Percentiles rank a stretch among this genome's conserved stretches.
Conservation (phyloP, 495 filamentous ascomycete species). For the Tuber calosporum region DNA sequence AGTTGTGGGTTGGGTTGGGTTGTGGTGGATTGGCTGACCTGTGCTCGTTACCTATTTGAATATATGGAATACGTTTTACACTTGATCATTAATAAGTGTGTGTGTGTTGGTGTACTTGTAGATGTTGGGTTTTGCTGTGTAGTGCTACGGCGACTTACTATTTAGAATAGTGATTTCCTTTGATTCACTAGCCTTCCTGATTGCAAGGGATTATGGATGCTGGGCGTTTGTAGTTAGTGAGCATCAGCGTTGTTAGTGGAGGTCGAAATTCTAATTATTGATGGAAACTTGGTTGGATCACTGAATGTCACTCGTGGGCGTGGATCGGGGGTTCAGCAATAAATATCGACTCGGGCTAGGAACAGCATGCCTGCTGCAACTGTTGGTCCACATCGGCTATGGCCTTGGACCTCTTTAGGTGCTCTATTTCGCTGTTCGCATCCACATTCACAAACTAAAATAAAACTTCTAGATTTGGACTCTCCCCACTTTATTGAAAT, state of each 20-base stretch:
- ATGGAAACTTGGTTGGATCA: background rate
- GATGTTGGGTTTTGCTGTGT: background rate
- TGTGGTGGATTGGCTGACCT: background rate
- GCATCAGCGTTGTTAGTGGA: background rate
- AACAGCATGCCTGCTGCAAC: background rate
- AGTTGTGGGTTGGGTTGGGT: background rate
- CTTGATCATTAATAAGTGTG: background rate
- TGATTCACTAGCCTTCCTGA: background rate
- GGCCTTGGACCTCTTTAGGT: background rate
- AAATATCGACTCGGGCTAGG: background rate
- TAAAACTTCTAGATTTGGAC: background rate
- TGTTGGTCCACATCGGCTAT: background rate
- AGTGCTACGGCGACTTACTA: background rate
- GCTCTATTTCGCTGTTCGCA: background rate
- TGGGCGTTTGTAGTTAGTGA: background rate
- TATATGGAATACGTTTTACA: background rate
- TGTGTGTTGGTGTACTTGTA: background rate
- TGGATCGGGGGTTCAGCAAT: background rate
- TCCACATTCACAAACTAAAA: background rate
- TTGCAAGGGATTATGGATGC: background rate
- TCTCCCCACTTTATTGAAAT: background rate
- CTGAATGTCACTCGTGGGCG: background rate
- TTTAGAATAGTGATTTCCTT: background rate
- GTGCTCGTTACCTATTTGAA: background rate
- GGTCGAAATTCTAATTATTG: background rate